Base-by-base conservation (phyloP, 305 asterid species). In the Coffea humblotiana region DNA sequence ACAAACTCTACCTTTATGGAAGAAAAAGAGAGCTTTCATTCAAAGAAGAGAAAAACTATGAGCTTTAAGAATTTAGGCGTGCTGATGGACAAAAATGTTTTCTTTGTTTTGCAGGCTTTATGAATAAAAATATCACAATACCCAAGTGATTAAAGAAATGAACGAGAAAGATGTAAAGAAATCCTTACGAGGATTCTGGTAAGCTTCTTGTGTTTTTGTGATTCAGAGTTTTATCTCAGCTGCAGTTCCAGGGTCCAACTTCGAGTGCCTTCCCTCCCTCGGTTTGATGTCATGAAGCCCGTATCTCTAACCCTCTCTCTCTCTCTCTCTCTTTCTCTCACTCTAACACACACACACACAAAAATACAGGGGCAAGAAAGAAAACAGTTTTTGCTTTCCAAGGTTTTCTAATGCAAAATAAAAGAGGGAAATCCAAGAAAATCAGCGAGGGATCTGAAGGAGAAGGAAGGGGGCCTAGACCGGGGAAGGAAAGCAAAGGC, bases 381-480 rank as follows among this genome's bases (percentile, higher is more conserved):
- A 18, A 52, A 18, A 71, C 52, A 21, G 48, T 40, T 40, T 40
- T 40, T 23, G 51, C 56, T 9, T 71, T 27, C 12, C 12, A 15
- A 25, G 27, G 23, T 52, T 52, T 37, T 11, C 29, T 10, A 64
- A 64, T 27, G 69, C 19, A 27, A 64, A 64, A 64, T 11, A n/a
- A 40, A 69, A 40, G 51, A 16, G 73, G 49, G 73, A 69, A 19
- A 68, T 68, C 72, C 72, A 68, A 68, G 72, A 43, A 37, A 37
- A 37, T 32, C 8, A 68, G 25, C 25, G 25, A 10, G 37, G 64
- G 21, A 48, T 14, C 3, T 4, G 58, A 56, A 18, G 77, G 27
- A 73, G 9, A 68, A 74, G 35, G 21, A 13, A 27, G 25, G 27
- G 64, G 7, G 45, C 18, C 27, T 37, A 19, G 47, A 40, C 43